phyloP scores from a whole-genome alignment of 1,284 basidiomycete species.

The Puccinia hordei region DNA sequence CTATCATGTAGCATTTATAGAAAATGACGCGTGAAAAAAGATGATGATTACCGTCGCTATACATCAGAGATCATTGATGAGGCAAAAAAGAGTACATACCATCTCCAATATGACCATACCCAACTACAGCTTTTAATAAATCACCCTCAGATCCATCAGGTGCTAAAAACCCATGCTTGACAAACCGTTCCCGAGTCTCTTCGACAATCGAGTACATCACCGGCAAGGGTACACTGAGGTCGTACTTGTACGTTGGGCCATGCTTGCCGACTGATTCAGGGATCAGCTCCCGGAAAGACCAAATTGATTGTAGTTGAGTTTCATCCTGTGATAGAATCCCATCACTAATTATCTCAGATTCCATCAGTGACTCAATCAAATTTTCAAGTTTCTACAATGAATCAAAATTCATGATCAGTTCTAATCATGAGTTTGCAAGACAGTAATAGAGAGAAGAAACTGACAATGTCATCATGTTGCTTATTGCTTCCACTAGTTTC shows the following conservation, averaged over 20 bases:
- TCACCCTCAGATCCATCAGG: constrained; percentile 63
- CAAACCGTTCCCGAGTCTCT: constrained; percentile 72
- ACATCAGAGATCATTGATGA: constrained; percentile 46
- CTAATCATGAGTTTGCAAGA: not conserved
- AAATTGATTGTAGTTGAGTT: constrained; percentile 83
- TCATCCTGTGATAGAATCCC: constrained; percentile 92
- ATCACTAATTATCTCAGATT: constrained; percentile 76
- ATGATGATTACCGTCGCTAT: constrained; percentile 25
- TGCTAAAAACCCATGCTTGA: constrained; percentile 70
- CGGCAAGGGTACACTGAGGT: constrained; percentile 84
- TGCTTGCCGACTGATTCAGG: constrained; percentile 92
- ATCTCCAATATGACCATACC: constrained; percentile 96
- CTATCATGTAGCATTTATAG: not conserved
- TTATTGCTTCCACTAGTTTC: constrained; percentile 93
- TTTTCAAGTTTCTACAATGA: constrained; percentile 76
- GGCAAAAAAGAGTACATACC: constrained; percentile 65
- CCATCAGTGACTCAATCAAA: constrained; percentile 78
- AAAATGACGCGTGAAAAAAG: not conserved
- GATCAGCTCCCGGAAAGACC: constrained; percentile 91
- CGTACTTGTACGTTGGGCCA: constrained; percentile 97
- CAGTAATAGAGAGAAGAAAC: constrained; percentile 8
- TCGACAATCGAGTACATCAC: constrained; percentile 90
- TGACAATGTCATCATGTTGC: constrained; percentile 91
- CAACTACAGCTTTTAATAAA: constrained; percentile 78
- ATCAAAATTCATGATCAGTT: constrained; percentile 32